Evolutionary conservation across 441 rosid genomes (phyloP), one percentile per base, ranked within the genome.

Genomic region (Erodium texanum): DNA sequence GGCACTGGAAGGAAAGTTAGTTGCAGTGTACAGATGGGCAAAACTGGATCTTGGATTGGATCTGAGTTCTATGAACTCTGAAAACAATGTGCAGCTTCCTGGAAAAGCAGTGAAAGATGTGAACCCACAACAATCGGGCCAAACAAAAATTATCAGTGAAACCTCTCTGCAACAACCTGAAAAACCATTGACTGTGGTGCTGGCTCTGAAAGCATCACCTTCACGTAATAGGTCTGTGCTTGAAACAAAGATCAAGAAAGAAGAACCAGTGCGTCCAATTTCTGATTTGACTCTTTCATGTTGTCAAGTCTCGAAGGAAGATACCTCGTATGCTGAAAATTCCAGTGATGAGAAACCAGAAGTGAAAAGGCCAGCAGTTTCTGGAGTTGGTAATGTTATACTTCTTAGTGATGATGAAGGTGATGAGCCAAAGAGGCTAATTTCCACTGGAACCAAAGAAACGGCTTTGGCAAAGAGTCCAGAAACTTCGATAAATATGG

Each of bases 1-100:
- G 82, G 99, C 99, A 64, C 77, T 95, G 83, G 98, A 90, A 84
- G 99, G 99, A 68, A 95, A 90, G 81, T 70, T 95, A 71, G 87
- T 97, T 76, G 88, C 99, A 67, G 85, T 95, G 32, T 95, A 92
- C 80, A 83, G 96, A 83, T 95, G 99, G 99, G 97, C 98, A 24
- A 88, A 82, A 79, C 88, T 83, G 48, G 98, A 92, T 84, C 93
- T 95, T 77, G 99, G 98, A 66, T 81, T 95, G 67, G 92, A 96
- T 71, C 82, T 92, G 77, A 82, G 87, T 75, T 86, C 92, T 65
- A 74, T 70, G 15, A 34, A 80, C 70, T 73, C 89, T 24, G 83
- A 71, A 70, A 85, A 75, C 73, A 87, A 76, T 59, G 58, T 64
- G 70, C 80, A 72, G 67, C 76, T 76, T 32, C 50, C 68, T 1